These are phyloP conservation scores for Anisogramma anomala DNA, from an alignment of 2,329 filamentous ascomycete species.

Conservation along the genomic window DNA sequence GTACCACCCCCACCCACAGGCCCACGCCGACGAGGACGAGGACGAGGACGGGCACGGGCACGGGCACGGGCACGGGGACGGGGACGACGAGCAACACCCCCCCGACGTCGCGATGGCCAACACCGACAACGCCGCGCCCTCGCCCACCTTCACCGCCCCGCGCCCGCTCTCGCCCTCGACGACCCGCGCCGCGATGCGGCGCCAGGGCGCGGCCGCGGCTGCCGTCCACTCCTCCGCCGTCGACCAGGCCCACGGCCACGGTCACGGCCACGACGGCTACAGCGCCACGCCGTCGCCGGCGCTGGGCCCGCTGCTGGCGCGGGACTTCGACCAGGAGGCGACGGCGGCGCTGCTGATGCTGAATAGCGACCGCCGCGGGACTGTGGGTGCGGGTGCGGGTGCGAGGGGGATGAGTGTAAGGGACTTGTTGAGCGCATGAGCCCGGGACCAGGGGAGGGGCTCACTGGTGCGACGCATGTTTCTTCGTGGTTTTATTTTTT, in stretches of 20 bases:
- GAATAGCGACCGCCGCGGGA: slow-evolving; percentile 60
- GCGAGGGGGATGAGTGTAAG: slow-evolving; percentile 40
- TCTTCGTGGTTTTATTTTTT: background rate
- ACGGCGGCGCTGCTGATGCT: slow-evolving; percentile 82
- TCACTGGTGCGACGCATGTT: background rate
- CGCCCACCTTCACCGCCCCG: slow-evolving; percentile 32
- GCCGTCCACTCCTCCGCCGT: slow-evolving; percentile 29
- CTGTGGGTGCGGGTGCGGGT: slow-evolving; percentile 12
- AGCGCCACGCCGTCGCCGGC: slow-evolving; percentile 35
- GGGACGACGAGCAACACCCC: slow-evolving; percentile 22
- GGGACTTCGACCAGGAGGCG: slow-evolving; percentile 61
- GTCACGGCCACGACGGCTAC: slow-evolving; percentile 33
- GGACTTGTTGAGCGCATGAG: slow-evolving; percentile 41
- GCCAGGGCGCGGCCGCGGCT: slow-evolving; percentile 44
- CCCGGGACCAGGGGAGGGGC: background rate
- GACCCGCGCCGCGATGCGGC: slow-evolving; percentile 16
- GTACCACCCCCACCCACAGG: slow-evolving; percentile 17
- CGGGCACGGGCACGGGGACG: slow-evolving; percentile 29
- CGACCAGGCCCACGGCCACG: too few relatives aligned
- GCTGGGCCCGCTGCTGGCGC: slow-evolving; percentile 35
- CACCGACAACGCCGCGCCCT: slow-evolving; percentile 34
- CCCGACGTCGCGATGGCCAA: slow-evolving; percentile 52
- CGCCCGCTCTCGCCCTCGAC: slow-evolving; percentile 15
- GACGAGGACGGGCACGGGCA: slow-evolving; percentile 26
- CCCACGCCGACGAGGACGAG: slow-evolving; percentile 21